Base-by-base conservation (phyloP, 2,329 filamentous ascomycete genomes). In the Cladosporium sp. region DNA sequence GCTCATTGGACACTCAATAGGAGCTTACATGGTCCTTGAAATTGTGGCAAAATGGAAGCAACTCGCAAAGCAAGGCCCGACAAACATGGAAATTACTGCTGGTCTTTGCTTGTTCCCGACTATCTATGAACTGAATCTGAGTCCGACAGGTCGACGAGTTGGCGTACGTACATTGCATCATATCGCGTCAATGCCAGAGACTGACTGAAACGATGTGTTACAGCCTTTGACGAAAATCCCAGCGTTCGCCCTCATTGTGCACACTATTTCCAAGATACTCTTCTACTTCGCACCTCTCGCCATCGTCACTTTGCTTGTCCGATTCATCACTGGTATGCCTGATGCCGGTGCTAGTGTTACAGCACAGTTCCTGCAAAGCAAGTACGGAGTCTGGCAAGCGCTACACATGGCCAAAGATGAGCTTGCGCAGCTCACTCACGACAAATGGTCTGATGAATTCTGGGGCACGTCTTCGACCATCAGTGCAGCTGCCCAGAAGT, bases 361-460 rank as follows among this genome's bases (percentile, higher is more conserved):
- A 0, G 76, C 81, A 18, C 74, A 76, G 0, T 86, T 88, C 64
- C 67, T 88, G 44, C 79, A 79, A 64, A 84, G 80, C 66, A 73
- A 70, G 12, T 67, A 74, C 4, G 85, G 85, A 8, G 81, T 88
- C 1, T 76, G 77, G 46, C 84, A 88, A 74, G 82, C 85, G n/a
- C 75, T 88, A 76, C 78, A 85, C 72, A 84, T 89, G 80, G 85
- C 84, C 1, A 78, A 79, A 18, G 82, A 86, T 69, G 87, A 89
- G 73, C 85, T 89, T 81, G 72, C 72, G 5, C 79, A 81, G 23
- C 88, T 89, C 65, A 83, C 80, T 5, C 72, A 79, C 1, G 85
- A 88, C 70, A 81, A 81, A 70, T 88, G 86, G 85, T 81, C 81
- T 23, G 81, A 83, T 64, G 84, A 87, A 66, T 77, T 89, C 49